Percentiles rank a stretch among this genome's conserved stretches.
Conservation (phyloP, 345 rosid species). For the Combretum micranthum region DNA sequence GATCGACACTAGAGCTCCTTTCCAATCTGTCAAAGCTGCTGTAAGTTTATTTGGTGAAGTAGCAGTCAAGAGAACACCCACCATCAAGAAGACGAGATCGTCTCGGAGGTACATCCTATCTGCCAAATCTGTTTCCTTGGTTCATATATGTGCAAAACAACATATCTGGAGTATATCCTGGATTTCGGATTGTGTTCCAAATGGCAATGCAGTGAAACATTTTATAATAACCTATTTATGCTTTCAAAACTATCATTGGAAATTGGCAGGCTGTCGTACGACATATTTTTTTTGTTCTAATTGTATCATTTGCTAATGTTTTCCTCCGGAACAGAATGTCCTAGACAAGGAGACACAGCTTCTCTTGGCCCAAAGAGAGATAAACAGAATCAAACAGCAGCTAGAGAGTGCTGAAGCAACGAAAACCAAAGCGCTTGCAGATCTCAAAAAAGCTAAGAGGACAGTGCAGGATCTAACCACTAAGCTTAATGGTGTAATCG, state of each 20-base stretch:
- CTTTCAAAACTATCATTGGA: too few species aligned
- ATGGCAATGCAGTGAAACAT: too few species aligned
- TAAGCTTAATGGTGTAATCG: slow-evolving; percentile 13
- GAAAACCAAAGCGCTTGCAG: slow-evolving; percentile 7
- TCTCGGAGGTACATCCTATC: slow-evolving; percentile 27
- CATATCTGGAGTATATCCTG: too few species aligned
- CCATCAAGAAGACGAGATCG: slow-evolving; percentile 18
- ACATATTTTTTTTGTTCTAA: neutral
- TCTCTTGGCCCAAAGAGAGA: slow-evolving; percentile 13
- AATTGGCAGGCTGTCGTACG: too few species aligned
- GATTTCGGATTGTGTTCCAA: too few species aligned
- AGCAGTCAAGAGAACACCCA: slow-evolving; percentile 21
- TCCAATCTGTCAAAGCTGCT: slow-evolving; percentile 92
- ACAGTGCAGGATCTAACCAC: slow-evolving; percentile 15
- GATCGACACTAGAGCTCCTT: slow-evolving; percentile 90
- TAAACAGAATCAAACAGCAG: slow-evolving; percentile 5
- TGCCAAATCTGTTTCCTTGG: too few species aligned
- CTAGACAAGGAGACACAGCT: slow-evolving; percentile 24
- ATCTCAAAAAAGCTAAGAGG: slow-evolving; percentile 13
- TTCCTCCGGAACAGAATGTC: slow-evolving; percentile 18
- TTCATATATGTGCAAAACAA: too few species aligned
- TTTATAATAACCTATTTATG: too few species aligned
- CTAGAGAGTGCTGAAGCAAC: slow-evolving; percentile 14
- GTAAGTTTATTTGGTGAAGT: slow-evolving; percentile 84
- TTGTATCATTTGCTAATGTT: neutral